Evolutionary conservation across 164 flowering plant species (phyloP).

Genomic region (Cinnamomum micranthum): DNA sequence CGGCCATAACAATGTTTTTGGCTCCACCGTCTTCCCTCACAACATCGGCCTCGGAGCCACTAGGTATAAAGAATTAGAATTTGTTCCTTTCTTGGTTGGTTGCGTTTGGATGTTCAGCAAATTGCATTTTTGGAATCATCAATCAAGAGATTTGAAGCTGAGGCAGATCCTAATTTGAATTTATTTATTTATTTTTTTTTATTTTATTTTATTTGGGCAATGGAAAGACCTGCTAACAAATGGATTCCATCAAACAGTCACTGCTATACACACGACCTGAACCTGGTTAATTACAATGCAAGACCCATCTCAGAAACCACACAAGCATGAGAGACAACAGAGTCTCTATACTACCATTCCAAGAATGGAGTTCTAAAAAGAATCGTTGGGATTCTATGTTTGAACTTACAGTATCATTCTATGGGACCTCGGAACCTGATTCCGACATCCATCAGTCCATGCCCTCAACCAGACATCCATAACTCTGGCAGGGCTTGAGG

Average conservation of each 20-base stretch:
- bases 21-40: too few species aligned
- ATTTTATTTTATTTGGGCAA: too few species aligned
- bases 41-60: too few species aligned
- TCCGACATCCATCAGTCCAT: slow-evolving; percentile 43
- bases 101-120: too few species aligned
- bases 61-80: too few species aligned
- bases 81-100: too few species aligned
- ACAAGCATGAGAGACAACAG: neutral
- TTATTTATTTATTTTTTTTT: too few species aligned
- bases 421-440: slow-evolving; percentile 39
- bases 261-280: neutral
- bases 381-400: slow-evolving; percentile 21
- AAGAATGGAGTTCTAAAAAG: slow-evolving; percentile 8
- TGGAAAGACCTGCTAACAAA: neutral
- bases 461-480: slow-evolving; percentile 21
- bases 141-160: too few species aligned
- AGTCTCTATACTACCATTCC: slow-evolving; percentile 10
- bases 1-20: too few species aligned
- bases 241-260: neutral
- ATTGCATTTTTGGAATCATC: too few species aligned
- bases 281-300: neutral
- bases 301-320: neutral
- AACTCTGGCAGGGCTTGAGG: slow-evolving; percentile 28
- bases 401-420: slow-evolving; percentile 10
- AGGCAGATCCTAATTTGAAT: too few species aligned